Evolutionary conservation across 768 basidiomycete species (phyloP).

Genomic region (Tylopilus rubrobrunneus): DNA sequence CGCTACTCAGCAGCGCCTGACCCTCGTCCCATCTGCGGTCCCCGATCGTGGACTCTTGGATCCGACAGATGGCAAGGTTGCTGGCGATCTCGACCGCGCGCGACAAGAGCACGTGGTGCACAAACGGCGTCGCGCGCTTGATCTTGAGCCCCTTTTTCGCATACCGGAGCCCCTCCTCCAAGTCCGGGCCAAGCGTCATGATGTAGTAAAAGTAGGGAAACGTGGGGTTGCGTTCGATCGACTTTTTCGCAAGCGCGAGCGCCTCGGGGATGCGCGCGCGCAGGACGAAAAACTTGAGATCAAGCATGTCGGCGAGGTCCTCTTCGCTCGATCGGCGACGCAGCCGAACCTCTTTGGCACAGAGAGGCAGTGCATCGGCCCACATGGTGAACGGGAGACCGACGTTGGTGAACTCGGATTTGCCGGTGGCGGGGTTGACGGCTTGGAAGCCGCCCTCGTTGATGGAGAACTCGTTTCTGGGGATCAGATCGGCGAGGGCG

Average conservation of each 20-base stretch:
- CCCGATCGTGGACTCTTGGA: constrained; percentile 41
- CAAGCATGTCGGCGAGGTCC: constrained; percentile 60
- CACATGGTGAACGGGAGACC: constrained; percentile 61
- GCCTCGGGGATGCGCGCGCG: constrained; percentile 47
- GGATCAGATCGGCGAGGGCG: constrained; percentile 45
- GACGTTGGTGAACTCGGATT: constrained; percentile 36
- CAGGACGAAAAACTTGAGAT: constrained; percentile 58
- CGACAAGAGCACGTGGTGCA: constrained; percentile 53
- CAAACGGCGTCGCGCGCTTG: constrained; percentile 49
- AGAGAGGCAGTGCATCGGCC: constrained; percentile 55
- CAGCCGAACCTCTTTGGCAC: constrained; percentile 52
- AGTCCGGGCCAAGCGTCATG: constrained; percentile 47
- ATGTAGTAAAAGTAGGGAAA: constrained; percentile 65
- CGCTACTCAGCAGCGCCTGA: constrained; percentile 55
- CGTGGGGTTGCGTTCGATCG: constrained; percentile 51
- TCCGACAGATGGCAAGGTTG: constrained; percentile 46
- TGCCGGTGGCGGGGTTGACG: constrained; percentile 41
- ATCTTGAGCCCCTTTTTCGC: constrained; percentile 67
- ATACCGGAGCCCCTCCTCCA: constrained; percentile 50
- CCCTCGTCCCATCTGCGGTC: constrained; percentile 56
- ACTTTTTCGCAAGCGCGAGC: constrained; percentile 41
- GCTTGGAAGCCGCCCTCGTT: constrained; percentile 52
- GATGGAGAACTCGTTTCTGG: constrained; percentile 58
- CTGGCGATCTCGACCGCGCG: constrained; percentile 61
- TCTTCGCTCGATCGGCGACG: constrained; percentile 38